phyloP scores from a whole-genome alignment of 257 asterid species.

The Lycium ferocissimum region DNA sequence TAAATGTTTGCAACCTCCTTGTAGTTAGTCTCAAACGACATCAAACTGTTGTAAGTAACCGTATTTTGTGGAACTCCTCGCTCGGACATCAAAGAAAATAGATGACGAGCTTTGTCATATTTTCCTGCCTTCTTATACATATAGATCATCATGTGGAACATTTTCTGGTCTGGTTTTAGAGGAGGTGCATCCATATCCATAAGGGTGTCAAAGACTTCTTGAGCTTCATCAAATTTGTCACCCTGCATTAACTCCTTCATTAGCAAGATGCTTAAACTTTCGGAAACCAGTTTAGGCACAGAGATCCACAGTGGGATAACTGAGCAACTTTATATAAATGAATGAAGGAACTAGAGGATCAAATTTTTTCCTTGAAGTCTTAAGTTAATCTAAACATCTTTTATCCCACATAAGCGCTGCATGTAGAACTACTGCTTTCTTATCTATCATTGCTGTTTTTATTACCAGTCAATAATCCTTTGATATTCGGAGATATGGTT shows the following conservation, averaged over 20 bases:
- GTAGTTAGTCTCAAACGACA: slow-evolving; percentile 91
- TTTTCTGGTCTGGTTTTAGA: slow-evolving; percentile 92
- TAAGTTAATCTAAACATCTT: not conserved
- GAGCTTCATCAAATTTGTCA: slow-evolving; percentile 81
- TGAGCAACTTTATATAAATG: not conserved
- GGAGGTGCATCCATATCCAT: slow-evolving; percentile 65
- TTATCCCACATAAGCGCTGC: slow-evolving; percentile 2
- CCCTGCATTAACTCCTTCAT: slow-evolving; percentile 62
- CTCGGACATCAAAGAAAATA: slow-evolving; percentile 75
- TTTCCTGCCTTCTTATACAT: slow-evolving; percentile 84
- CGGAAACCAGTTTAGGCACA: not conserved
- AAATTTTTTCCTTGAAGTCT: not conserved
- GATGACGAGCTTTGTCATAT: slow-evolving; percentile 85
- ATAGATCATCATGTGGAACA: slow-evolving; percentile 99
- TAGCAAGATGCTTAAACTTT: slow-evolving; percentile 14
- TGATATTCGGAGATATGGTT: not conserved
- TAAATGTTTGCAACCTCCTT: slow-evolving; percentile 89
- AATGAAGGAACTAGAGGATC: not conserved
- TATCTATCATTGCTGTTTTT: not conserved
- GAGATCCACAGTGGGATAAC: not conserved
- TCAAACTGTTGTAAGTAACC: slow-evolving; percentile 89
- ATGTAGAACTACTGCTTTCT: not conserved
- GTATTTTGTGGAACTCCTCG: slow-evolving; percentile 71
- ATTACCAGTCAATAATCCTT: slow-evolving; percentile 11
- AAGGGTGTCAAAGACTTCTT: slow-evolving; percentile 78